Base-by-base conservation (phyloP, 306 rosid genomes). In the Rubus parviflorus region DNA sequence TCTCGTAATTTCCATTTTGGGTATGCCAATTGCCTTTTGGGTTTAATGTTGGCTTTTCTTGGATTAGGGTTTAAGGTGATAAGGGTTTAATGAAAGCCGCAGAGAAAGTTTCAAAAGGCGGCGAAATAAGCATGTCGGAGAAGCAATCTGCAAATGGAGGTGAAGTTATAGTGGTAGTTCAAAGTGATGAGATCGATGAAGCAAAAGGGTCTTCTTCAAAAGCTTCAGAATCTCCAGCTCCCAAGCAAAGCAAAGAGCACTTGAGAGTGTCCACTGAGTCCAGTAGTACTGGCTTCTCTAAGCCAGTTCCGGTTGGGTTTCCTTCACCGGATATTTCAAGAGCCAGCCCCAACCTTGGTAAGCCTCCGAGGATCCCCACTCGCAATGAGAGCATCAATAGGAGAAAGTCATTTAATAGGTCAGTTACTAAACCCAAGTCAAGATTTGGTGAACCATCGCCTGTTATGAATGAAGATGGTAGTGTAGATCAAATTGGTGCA, bases 401-500 rank as follows among this genome's bases (percentile, higher is more conserved):
- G 23, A 83, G 84, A 76, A 87, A 54, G 75, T 82, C 96, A 30
- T 82, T 90, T 3, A 23, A 73, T 67, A 87, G 97, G 87, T 92
- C 93, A 57, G 81, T 82, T 66, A 86, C 92, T 15, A 89, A 84
- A 75, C 90, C 98, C 69, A 95, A 92, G 84, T 90, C 98, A 71
- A 87, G 98, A 56, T 92, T 92, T 80, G 92, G 87, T 61, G 98
- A 95, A 83, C 90, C 84, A 19, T 75, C 92, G 57, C 70, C 61
- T 13, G 38, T 81, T 57, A 15, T 76, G 65, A 71, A 80, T 54
- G 96, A 92, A 45, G 97, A 90, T 76, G 84, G 67, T 78, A 48
- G 1, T 49, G 52, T 70, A 72, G 94, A 88, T 62, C 83, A 85
- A 42, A 38, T 63, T n/a, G 82, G 65, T 53, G 75, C 76, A 71